These are phyloP conservation scores for Croton laevigatus DNA, from an alignment of 441 rosid genomes.

Conservation along the genomic window DNA sequence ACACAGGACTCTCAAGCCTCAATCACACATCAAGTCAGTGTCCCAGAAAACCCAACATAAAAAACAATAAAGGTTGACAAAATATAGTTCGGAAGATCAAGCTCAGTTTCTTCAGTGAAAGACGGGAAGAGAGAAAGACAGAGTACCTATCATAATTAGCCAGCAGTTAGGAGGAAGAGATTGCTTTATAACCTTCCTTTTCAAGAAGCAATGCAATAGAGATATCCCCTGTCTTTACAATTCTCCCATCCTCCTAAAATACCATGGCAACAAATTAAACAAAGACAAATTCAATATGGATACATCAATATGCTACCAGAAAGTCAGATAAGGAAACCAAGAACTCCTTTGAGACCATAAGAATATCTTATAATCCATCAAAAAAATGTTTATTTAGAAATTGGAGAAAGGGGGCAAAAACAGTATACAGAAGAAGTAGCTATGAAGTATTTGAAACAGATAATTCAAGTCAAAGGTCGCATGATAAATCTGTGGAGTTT, in stretches of 20 bases:
- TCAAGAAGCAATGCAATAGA: constrained; percentile 71
- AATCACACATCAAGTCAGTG: too few relatives aligned
- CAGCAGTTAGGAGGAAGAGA: constrained; percentile 40
- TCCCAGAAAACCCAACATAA: too few relatives aligned
- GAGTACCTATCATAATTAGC: constrained; percentile 15
- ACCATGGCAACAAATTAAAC: constrained; percentile 10
- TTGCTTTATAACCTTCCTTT: constrained; percentile 80
- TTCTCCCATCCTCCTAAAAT: constrained; percentile 74
- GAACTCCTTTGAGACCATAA: too few relatives aligned
- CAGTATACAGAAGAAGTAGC: background rate
- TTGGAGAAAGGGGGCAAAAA: too few relatives aligned
- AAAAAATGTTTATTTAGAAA: too few relatives aligned
- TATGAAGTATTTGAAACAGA: background rate
- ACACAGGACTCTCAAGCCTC: too few relatives aligned
- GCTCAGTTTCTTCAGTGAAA: background rate
- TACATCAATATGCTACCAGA: background rate
- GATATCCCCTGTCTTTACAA: constrained; percentile 77
- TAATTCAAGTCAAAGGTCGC: background rate
- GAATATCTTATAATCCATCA: too few relatives aligned
- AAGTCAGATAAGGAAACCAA: background rate
- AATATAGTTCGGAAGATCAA: too few relatives aligned
- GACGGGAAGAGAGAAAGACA: constrained; percentile 14
- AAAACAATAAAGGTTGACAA: too few relatives aligned
- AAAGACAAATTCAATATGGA: background rate
- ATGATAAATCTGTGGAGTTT: background rate